Evolutionary conservation across 163 green algal genomes (phyloP).

Genomic region (Chloromonas sp.): DNA sequence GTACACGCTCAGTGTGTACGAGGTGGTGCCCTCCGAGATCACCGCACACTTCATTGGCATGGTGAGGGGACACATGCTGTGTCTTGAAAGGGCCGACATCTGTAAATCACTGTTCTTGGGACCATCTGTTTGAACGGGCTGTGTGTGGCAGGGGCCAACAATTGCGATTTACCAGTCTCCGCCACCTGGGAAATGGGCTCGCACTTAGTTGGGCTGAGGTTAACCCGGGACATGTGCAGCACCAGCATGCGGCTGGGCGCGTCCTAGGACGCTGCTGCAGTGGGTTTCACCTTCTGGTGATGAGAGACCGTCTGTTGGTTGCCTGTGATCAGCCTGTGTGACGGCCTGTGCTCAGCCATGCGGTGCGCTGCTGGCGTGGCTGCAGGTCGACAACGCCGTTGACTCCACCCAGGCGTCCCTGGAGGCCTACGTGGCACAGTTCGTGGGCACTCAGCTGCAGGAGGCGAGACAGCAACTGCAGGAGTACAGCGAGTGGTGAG

Average conservation of each 20-base stretch:
- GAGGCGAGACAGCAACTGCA: slow-evolving; percentile 20
- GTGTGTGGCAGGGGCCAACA: neutral
- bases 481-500: slow-evolving; percentile 38
- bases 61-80: neutral
- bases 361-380: no score
- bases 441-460: slow-evolving; percentile 30
- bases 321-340: slow-evolving; percentile 4
- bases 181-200: neutral
- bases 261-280: neutral
- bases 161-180: neutral
- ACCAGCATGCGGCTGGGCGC: neutral
- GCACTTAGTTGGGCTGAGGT: neutral
- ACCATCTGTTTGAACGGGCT: neutral
- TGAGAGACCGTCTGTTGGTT: neutral
- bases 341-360: neutral
- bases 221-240: neutral
- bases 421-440: slow-evolving; percentile 27
- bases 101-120: neutral
- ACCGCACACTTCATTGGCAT: slow-evolving; percentile 18
- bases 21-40: slow-evolving; percentile 29
- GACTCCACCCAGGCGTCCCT: slow-evolving; percentile 26
- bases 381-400: slow-evolving; percentile 32
- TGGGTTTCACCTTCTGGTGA: neutral
- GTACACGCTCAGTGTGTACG: slow-evolving; percentile 44
- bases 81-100: neutral